A percentile compares a stretch with the other conserved stretches of the same genome.
These are phyloP conservation scores for Phalaenopsis equestris DNA, from an alignment of 106 monocot genomes.

Conservation along the genomic window DNA sequence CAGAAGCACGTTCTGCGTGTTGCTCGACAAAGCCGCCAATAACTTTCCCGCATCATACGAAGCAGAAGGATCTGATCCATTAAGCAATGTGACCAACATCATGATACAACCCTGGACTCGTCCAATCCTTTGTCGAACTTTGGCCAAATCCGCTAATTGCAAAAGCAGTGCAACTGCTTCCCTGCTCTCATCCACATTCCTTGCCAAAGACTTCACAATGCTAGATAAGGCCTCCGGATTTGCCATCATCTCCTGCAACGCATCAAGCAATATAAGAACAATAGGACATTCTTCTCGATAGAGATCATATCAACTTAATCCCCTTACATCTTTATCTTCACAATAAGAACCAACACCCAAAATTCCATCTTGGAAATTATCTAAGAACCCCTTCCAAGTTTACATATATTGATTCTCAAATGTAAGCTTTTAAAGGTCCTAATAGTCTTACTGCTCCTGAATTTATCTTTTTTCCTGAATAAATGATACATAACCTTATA, in stretches of 20 bases:
- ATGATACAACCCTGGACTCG: constrained; percentile 70
- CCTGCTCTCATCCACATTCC: constrained; percentile 54
- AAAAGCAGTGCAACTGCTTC: constrained; percentile 64
- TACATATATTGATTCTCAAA: too few relatives aligned
- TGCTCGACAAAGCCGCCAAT: constrained; percentile 43
- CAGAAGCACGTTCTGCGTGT: constrained; percentile 79
- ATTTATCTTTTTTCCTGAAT: background rate
- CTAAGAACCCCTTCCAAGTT: too few relatives aligned
- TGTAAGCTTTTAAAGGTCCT: too few relatives aligned
- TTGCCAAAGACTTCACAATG: constrained; percentile 51
- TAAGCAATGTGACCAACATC: constrained; percentile 60
- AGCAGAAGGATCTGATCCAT: constrained; percentile 41
- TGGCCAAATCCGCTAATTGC: constrained; percentile 26
- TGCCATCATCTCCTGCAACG: constrained; percentile 56
- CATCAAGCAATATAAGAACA: constrained; percentile 3
- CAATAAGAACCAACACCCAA: background rate
- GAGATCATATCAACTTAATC: background rate
- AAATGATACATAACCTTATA: background rate
- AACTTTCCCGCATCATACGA: constrained; percentile 51
- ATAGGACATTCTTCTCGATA: background rate
- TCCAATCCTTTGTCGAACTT: constrained; percentile 67
- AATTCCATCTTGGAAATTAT: background rate
- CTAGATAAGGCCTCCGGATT: constrained; percentile 44
- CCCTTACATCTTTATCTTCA: background rate
- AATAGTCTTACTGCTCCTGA: too few relatives aligned